These are phyloP conservation scores for Pseudogymnoascus sp. DNA, from an alignment of 2,329 filamentous ascomycete species.

Conservation along the genomic window DNA sequence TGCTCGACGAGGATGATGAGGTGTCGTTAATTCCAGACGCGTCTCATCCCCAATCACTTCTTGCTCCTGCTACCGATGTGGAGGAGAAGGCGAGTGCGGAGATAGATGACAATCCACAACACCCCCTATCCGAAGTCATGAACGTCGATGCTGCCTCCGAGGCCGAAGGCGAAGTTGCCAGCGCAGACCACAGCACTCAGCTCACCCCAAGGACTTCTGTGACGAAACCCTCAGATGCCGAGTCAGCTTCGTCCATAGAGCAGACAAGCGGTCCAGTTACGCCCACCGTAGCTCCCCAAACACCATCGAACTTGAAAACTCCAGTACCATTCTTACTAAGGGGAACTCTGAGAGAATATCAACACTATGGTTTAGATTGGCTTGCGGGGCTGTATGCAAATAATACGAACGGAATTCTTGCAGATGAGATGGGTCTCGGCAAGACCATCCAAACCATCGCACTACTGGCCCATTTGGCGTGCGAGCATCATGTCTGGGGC, in stretches of 20 bases:
- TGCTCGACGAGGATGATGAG: slow-evolving; percentile 24
- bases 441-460: slow-evolving; percentile 99
- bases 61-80: slow-evolving; percentile 1
- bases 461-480: slow-evolving; percentile 84
- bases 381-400: slow-evolving; percentile 87
- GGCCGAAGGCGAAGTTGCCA: slow-evolving; percentile 19
- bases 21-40: slow-evolving; percentile 28
- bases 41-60: slow-evolving; percentile 18
- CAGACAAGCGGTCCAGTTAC: slow-evolving; percentile 29
- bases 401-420: slow-evolving; percentile 89
- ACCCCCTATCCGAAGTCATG: slow-evolving; percentile 13
- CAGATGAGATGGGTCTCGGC: slow-evolving; percentile 96
- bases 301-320: slow-evolving; percentile 47
- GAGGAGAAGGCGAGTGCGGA: background rate
- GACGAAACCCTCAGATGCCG: slow-evolving; percentile 29
- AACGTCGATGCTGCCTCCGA: slow-evolving; percentile 1
- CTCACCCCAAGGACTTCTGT: slow-evolving; percentile 33
- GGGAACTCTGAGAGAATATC: slow-evolving; percentile 87
- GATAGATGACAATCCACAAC: background rate
- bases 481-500: slow-evolving; percentile 86
- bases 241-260: slow-evolving; percentile 33
- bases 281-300: slow-evolving; percentile 36
- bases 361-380: slow-evolving; percentile 97
- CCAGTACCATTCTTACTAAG: slow-evolving; percentile 77
- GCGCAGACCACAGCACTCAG: slow-evolving; percentile 32